Base-by-base conservation (phyloP, 345 rosid species). In the Lumnitzera littorea region DNA sequence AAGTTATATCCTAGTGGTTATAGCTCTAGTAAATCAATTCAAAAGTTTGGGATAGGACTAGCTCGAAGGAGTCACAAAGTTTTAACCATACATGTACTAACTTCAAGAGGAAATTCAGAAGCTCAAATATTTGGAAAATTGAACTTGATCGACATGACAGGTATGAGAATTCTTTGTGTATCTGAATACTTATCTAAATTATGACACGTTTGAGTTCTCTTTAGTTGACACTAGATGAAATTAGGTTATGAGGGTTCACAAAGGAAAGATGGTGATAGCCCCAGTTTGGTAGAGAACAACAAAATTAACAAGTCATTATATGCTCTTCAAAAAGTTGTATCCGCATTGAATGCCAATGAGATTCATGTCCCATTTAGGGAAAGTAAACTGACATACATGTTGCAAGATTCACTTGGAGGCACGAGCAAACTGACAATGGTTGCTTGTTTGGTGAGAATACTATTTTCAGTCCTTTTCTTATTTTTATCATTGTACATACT, bases 101-200 rank as follows among this genome's bases (percentile, higher is more conserved):
- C 63, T 46, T 56, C 41, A 16, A 62, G 53, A 29, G 29, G 46
- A 49, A 59, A 51, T 1, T 70, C 63, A 24, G 62, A 61, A n/a
- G 49, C 66, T 12, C 48, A 60, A 63, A 50, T 51, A 13, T 27
- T 31, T 49, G 82, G 91, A 71, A 87, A 84, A 70, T 78, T 86
- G 79, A 87, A 82, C 72, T 80, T 90, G 67, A 73, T 90, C 56
- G 96, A 87, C 58, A 64, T 87, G 65, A 84, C 84, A 83, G 96
- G 96, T 90, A 51, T 41, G 13, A 13, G 46, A 31, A 14, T 53
- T 46, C 53, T 10, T 11, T 24, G 15, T 54, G 9, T 24, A 11
- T 15, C 25, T 31, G 12, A 65, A 57, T 24, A 15, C 54, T 16
- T n/a, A 14, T 31, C 11, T n/a, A 53, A 31, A 57, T 58, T 53